Conservation (phyloP, 495 filamentous ascomycete genomes). For the Penicillium cosmopolitanum region DNA sequence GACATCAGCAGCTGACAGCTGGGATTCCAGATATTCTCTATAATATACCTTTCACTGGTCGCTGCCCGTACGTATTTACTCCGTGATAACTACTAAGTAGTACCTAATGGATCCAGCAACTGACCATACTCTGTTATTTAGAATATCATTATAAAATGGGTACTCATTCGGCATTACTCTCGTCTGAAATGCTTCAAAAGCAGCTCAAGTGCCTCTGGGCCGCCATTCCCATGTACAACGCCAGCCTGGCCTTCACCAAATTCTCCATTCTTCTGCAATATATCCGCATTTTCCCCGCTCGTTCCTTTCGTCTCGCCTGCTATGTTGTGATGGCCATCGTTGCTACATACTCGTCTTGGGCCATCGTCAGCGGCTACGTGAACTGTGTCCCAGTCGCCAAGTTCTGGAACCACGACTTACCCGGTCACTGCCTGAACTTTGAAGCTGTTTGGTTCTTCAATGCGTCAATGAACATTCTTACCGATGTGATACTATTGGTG, state of each 20-base stretch:
- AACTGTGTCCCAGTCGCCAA: constrained; percentile 57
- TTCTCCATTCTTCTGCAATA: constrained; percentile 55
- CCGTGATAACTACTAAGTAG: not conserved
- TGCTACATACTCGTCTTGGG: constrained; percentile 40
- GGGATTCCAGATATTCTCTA: constrained; percentile 23
- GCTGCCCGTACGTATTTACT: constrained; percentile 32
- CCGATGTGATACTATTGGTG: constrained; percentile 57
- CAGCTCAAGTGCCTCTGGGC: constrained; percentile 46
- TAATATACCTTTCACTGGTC: constrained; percentile 39
- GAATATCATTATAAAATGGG: constrained; percentile 41
- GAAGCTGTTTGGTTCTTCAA: constrained; percentile 55
- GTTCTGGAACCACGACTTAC: constrained; percentile 55
- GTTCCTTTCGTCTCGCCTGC: constrained; percentile 37
- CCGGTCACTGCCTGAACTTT: constrained; percentile 55
- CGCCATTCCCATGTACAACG: constrained; percentile 47
- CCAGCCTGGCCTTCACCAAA: constrained; percentile 45
- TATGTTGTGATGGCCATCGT: constrained; percentile 41
- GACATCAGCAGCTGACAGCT: too few species aligned
- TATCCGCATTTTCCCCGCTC: constrained; percentile 48
- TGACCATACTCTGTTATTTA: constrained; percentile 10
- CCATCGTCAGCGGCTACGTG: constrained; percentile 48
- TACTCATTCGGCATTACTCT: constrained; percentile 25
- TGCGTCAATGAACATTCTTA: constrained; percentile 56
- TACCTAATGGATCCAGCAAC: not conserved
- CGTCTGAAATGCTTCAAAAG: constrained; percentile 21